Conservation (phyloP, 257 asterid genomes). For the Solanum tarapatanum region DNA sequence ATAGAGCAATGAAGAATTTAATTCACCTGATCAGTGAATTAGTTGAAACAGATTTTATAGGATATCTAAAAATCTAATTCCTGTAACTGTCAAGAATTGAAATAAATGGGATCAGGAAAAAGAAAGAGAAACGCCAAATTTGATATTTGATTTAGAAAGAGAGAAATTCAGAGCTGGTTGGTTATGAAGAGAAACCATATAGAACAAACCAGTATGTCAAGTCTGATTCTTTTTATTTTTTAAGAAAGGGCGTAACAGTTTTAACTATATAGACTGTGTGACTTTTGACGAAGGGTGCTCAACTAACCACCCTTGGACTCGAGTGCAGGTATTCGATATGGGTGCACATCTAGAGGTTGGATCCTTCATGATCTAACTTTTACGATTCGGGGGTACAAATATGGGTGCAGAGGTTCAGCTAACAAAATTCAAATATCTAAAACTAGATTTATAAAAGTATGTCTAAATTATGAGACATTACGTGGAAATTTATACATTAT, state of each 20-base stretch:
- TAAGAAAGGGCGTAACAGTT: neutral
- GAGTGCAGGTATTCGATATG: neutral
- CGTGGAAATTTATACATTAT: neutral
- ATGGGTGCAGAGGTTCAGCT: neutral
- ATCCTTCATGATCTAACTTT: neutral
- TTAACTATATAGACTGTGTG: neutral
- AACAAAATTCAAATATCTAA: neutral
- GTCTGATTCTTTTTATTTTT: neutral
- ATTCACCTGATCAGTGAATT: neutral
- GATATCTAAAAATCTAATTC: neutral
- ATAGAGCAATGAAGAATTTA: neutral
- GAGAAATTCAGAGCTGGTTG: neutral
- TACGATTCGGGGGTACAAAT: neutral
- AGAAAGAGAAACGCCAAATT: neutral
- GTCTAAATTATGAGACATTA: neutral
- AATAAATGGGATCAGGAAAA: neutral
- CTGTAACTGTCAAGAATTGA: neutral
- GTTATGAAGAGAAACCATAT: neutral
- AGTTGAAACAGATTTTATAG: neutral
- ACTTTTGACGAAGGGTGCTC: neutral
- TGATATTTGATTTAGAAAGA: neutral
- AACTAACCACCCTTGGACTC: neutral
- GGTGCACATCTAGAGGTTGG: neutral
- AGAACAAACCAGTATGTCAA: neutral
- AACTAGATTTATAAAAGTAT: neutral